Percentiles rank a stretch among this genome's conserved stretches.
Conservation (phyloP, 2,329 filamentous ascomycete genomes). For the Hymenoscyphus repandus region DNA sequence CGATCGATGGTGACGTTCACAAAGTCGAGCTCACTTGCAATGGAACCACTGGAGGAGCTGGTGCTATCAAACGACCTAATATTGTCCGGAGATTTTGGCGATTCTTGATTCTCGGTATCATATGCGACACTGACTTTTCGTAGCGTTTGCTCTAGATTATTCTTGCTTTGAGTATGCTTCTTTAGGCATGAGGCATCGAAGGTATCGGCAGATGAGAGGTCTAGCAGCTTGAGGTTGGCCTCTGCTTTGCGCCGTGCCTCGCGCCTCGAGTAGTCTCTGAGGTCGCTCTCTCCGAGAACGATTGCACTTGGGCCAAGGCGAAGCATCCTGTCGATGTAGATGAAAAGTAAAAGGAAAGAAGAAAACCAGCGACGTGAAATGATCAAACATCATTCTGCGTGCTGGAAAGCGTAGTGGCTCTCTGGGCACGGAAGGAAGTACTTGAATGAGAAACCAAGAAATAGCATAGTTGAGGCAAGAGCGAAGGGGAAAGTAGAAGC, state of each 20-base stretch:
- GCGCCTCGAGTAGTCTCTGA: slow-evolving; percentile 24
- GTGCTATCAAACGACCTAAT: not conserved
- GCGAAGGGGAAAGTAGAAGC: no score
- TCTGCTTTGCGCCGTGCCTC: slow-evolving; percentile 7
- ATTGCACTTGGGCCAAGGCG: slow-evolving; percentile 24
- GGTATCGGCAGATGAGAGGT: slow-evolving; percentile 3
- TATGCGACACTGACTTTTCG: no score
- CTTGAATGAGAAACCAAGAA: no score
- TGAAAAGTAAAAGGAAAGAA: not conserved
- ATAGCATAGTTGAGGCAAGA: no score
- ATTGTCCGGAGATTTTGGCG: no score
- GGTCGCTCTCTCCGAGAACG: slow-evolving; percentile 20
- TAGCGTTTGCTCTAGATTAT: not conserved
- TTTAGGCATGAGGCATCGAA: not conserved
- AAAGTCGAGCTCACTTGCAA: not conserved
- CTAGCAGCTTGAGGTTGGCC: slow-evolving; percentile 6
- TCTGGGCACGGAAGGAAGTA: no score
- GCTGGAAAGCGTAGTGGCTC: no score
- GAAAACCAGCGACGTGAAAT: not conserved
- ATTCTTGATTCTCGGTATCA: no score
- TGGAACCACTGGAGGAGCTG: not conserved
- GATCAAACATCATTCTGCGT: no score
- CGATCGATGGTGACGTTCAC: not conserved
- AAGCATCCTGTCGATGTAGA: slow-evolving; percentile 22
- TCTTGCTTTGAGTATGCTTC: not conserved